These are phyloP conservation scores for Microsporum audouinii DNA, from an alignment of 2,329 filamentous ascomycete species.

Conservation along the genomic window DNA sequence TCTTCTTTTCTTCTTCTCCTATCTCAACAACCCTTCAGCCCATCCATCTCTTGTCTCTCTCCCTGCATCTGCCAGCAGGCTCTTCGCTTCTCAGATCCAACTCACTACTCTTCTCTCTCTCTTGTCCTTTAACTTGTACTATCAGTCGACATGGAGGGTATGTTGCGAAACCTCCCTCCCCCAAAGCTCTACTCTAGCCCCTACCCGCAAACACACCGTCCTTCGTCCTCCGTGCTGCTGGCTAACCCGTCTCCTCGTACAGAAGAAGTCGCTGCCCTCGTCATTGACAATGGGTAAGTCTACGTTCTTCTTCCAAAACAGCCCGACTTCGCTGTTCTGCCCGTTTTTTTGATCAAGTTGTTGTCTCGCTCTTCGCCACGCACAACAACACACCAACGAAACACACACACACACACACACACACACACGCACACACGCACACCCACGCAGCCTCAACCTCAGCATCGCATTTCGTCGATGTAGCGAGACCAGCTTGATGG, in stretches of 20 bases:
- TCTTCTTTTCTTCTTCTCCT: not conserved
- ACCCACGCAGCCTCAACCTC: not conserved
- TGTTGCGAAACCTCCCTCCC: slow-evolving; percentile 24
- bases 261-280: slow-evolving; percentile 99
- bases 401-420: not conserved
- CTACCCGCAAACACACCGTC: slow-evolving; percentile 6
- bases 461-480: not conserved
- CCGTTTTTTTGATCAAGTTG: slow-evolving; percentile 8
- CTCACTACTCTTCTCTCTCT: slow-evolving; percentile 18
- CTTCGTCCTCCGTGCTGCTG: slow-evolving; percentile 12
- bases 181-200: slow-evolving; percentile 21
- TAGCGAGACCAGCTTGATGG: not conserved
- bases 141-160: slow-evolving; percentile 53
- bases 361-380: slow-evolving; percentile 1
- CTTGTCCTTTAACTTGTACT: slow-evolving; percentile 15
- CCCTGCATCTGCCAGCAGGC: slow-evolving; percentile 20
- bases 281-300: slow-evolving; percentile 99
- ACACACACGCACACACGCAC: not conserved
- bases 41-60: slow-evolving; percentile 16
- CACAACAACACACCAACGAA: not conserved
- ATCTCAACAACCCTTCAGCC: slow-evolving; percentile 5
- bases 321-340: slow-evolving; percentile 14
- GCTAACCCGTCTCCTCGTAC: slow-evolving; percentile 38
- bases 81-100: slow-evolving; percentile 18
- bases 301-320: slow-evolving; percentile 21